A percentile compares a stretch with the other conserved stretches of the same genome.
These are phyloP conservation scores for Geotrichum bryndzae DNA, from an alignment of 1,139 yeast genomes.

Conservation along the genomic window DNA sequence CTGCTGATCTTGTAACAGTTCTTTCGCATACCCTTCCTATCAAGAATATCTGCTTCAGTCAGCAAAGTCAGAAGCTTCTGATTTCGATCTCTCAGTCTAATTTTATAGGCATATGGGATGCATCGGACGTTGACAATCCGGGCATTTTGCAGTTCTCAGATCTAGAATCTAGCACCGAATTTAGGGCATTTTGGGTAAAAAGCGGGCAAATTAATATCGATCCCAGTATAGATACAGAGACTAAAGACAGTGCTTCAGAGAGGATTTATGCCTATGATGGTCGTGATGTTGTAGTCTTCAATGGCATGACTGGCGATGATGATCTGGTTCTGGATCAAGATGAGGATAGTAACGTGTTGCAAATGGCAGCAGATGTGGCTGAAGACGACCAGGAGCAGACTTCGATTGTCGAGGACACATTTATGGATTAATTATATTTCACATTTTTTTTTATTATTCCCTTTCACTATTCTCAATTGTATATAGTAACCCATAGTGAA, in stretches of 20 bases:
- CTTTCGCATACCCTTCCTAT: slow-evolving; percentile 9
- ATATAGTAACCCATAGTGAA: neutral
- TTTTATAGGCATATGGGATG: slow-evolving; percentile 15
- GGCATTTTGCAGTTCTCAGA: slow-evolving; percentile 8
- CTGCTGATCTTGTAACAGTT: slow-evolving; percentile 8
- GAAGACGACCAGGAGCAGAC: neutral
- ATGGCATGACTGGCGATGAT: neutral
- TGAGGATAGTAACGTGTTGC: slow-evolving; percentile 13
- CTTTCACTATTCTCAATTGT: no score
- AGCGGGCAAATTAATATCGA: neutral
- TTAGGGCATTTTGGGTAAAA: slow-evolving; percentile 6
- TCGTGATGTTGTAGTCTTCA: slow-evolving; percentile 4
- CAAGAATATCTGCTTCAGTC: slow-evolving; percentile 3
- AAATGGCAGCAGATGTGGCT: slow-evolving; percentile 12
- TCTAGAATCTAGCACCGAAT: slow-evolving; percentile 1
- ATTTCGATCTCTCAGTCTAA: slow-evolving; percentile 7
- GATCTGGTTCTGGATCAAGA: neutral
- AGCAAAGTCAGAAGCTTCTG: slow-evolving; percentile 7
- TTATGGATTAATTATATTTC: neutral
- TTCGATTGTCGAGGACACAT: slow-evolving; percentile 10
- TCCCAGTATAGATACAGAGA: neutral
- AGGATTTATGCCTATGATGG: slow-evolving; percentile 10
- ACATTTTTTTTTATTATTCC: neutral
- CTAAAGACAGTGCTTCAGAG: neutral
- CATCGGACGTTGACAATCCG: slow-evolving; percentile 9